A percentile compares a stretch with the other conserved stretches of the same genome.
These are phyloP conservation scores for Aureobasidium sp. DNA, from an alignment of 2,329 filamentous ascomycete genomes.

Conservation along the genomic window DNA sequence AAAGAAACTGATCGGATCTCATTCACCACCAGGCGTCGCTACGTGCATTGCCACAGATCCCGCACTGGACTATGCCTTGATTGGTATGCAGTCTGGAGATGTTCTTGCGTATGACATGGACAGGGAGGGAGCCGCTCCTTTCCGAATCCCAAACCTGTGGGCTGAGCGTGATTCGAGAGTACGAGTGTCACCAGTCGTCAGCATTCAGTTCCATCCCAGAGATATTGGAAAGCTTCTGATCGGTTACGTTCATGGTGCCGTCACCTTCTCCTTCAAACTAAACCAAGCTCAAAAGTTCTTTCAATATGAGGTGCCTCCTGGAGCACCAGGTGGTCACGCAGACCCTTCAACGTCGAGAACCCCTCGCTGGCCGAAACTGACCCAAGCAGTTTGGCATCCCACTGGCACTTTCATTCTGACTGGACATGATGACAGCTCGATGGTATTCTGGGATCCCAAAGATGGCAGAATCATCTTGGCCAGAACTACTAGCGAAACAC, in stretches of 20 bases:
- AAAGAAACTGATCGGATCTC: conserved; percentile 58
- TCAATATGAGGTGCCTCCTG: conserved; percentile 71
- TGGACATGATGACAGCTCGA: conserved; percentile 79
- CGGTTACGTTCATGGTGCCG: conserved; percentile 82
- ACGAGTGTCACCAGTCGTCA: conserved; percentile 60
- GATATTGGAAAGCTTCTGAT: conserved; percentile 89
- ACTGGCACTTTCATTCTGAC: conserved; percentile 85
- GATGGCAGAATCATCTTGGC: conserved; percentile 81
- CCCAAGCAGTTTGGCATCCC: conserved; percentile 87
- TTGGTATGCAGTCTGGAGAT: conserved; percentile 63
- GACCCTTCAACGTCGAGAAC: conserved; percentile 58
- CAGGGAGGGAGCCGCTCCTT: conserved; percentile 65
- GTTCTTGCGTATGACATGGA: conserved; percentile 91
- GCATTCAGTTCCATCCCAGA: conserved; percentile 77
- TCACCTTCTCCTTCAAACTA: conserved; percentile 92
- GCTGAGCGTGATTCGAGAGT: conserved; percentile 61
- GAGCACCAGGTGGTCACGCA: conserved; percentile 71
- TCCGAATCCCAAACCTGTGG: conserved; percentile 87
- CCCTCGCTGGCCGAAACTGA: conserved; percentile 64
- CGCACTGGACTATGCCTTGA: conserved; percentile 85
- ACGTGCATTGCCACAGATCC: conserved; percentile 74
- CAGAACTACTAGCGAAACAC: conserved; percentile 66
- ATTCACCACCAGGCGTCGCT: conserved; percentile 70
- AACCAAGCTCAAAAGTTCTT: conserved; percentile 72
- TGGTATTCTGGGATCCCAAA: conserved; percentile 91